A percentile compares a stretch with the other conserved stretches of the same genome.
Conservation (phyloP, 2,329 filamentous ascomycete species). For the Penicillium palitans region DNA sequence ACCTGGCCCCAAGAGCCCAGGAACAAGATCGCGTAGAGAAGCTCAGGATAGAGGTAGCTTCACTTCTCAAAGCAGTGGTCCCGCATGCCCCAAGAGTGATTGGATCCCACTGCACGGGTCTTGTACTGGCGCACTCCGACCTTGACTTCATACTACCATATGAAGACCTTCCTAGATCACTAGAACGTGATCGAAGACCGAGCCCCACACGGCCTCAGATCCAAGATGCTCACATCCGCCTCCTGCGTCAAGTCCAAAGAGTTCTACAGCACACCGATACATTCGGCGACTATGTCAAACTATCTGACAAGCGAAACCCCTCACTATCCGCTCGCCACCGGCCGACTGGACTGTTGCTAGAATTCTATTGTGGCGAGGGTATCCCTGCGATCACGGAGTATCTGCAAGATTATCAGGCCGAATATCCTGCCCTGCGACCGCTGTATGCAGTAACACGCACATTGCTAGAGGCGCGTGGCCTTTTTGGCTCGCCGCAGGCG, state of each 20-base stretch:
- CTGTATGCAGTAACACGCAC: slow-evolving; percentile 54
- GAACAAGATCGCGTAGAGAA: slow-evolving; percentile 41
- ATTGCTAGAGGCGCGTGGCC: slow-evolving; percentile 51
- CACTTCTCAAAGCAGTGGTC: slow-evolving; percentile 29
- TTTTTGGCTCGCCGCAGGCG: slow-evolving; percentile 51
- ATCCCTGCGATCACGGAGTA: slow-evolving; percentile 42
- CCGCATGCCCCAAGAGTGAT: slow-evolving; percentile 46
- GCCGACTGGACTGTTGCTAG: slow-evolving; percentile 52
- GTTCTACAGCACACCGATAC: slow-evolving; percentile 22
- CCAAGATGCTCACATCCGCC: slow-evolving; percentile 23
- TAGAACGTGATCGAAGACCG: slow-evolving; percentile 30
- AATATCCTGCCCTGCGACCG: slow-evolving; percentile 51
- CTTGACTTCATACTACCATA: slow-evolving; percentile 52
- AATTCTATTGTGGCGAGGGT: slow-evolving; percentile 52
- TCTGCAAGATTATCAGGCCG: slow-evolving; percentile 49
- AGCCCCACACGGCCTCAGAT: slow-evolving; percentile 38
- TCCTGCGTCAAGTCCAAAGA: slow-evolving; percentile 27
- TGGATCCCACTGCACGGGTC: slow-evolving; percentile 56
- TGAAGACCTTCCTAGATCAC: slow-evolving; percentile 25
- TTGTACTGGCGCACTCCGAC: slow-evolving; percentile 55
- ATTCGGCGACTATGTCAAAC: slow-evolving; percentile 23
- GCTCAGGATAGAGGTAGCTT: slow-evolving; percentile 31
- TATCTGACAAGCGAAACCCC: slow-evolving; percentile 31
- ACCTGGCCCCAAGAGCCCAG: slow-evolving; percentile 43
- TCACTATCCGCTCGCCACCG: slow-evolving; percentile 45